These are phyloP conservation scores for Candida xyloterini DNA, from an alignment of 805 yeast genomes.

Conservation along the genomic window DNA sequence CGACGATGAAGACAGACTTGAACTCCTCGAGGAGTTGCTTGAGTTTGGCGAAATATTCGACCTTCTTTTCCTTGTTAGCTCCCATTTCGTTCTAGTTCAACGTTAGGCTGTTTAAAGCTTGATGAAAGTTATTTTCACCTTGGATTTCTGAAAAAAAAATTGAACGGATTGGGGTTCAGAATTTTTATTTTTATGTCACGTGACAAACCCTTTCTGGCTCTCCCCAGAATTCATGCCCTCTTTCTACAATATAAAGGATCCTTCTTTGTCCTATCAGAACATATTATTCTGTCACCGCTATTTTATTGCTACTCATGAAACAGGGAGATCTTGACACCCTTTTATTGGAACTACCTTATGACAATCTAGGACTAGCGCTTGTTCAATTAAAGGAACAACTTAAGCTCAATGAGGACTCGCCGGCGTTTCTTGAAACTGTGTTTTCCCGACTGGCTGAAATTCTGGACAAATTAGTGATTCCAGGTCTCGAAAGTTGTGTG, in stretches of 20 bases:
- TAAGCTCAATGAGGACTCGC: slow-evolving; percentile 12
- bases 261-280: slow-evolving; percentile 5
- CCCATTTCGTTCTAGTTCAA: slow-evolving; percentile 92
- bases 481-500: slow-evolving; percentile 11
- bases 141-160: slow-evolving; percentile 9
- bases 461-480: slow-evolving; percentile 19
- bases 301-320: slow-evolving; percentile 7
- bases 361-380: slow-evolving; percentile 8
- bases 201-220: slow-evolving; percentile 1
- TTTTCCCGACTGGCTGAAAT: slow-evolving; percentile 13
- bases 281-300: slow-evolving; percentile 1
- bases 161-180: slow-evolving; percentile 4
- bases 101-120: slow-evolving; percentile 92
- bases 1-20: slow-evolving; percentile 98
- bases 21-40: slow-evolving; percentile 93
- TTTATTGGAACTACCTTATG: slow-evolving; percentile 13
- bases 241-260: not conserved
- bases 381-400: slow-evolving; percentile 8
- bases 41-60: slow-evolving; percentile 91
- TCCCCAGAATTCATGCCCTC: not conserved
- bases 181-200: slow-evolving; percentile 8
- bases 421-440: slow-evolving; percentile 11
- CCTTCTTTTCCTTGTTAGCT: slow-evolving; percentile 98
- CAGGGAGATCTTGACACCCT: slow-evolving; percentile 9
- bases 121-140: slow-evolving; percentile 2